Base-by-base conservation (phyloP, 139 green algal species). In the Eudorina sp. region DNA sequence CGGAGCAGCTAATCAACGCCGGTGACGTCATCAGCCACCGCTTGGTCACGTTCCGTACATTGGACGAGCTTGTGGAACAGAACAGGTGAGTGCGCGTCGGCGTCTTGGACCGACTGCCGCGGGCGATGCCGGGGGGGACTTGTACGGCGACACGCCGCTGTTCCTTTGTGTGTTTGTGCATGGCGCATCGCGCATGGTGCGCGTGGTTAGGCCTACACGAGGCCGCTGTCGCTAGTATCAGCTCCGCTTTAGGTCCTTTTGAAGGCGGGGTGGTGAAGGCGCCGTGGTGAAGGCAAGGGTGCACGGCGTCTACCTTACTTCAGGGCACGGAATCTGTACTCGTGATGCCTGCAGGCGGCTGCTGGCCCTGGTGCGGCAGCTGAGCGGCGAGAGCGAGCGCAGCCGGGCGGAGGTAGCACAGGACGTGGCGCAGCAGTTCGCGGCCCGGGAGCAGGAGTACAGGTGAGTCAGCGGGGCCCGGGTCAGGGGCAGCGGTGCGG, bases 1-100 rank as follows among this genome's bases (percentile, higher is more conserved):
- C 88, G 7, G 88, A 89, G 9, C 80, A 87, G 89, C 79, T 90
- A 36, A 29, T 90, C 25, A 92, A 51, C 40, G 83, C 77, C 16
- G 21, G 40, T 38, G 81, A 84, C 38, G 86, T 92, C 8, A 92
- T 92, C 72, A 88, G 70, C 53, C 36, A 40, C 16, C 80, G 81
- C 0, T 74, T 92, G 14, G 86, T 92, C 14, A 92, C 81, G 11
- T 92, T 88, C 90, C 53, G 90, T 2, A 55, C 73, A 16, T 36
- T 92, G 62, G 53, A 78, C 3, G 90, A 92, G 82, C 90, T 92
- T 43, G 82, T 92, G 60, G 90, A 92, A 82, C 90, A 92, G 62
- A 92, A 92, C 86, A 89, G 72, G 89, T 76, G 77, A n/a, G 79
- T 66, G 68, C 34, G 68, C 40, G 25, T 66, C 55, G 27, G 36